Base-by-base conservation (phyloP, 1,284 basidiomycete species). In the Microbotryum scabiosae region DNA sequence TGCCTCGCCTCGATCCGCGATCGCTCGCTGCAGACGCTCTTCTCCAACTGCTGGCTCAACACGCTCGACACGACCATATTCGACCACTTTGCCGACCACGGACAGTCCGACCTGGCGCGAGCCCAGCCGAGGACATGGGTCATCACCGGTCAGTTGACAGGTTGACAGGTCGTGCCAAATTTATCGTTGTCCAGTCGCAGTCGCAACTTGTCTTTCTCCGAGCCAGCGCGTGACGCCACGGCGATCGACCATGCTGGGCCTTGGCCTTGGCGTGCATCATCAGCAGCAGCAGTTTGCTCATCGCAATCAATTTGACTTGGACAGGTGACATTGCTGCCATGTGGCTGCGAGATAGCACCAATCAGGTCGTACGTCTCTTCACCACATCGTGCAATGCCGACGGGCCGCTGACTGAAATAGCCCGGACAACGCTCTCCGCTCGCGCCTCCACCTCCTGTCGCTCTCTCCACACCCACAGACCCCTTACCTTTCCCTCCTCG, bases 1-100 rank as follows among this genome's bases (percentile, higher is more conserved):
- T 41, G 36, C 16, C 36, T 41, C 36, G 36, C 36, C 36, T 41
- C 36, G 55, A 56, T 56, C 26, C 10, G 30, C 21, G 45, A 56
- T 18, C 20, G 10, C 2, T 18, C 26, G 16, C 30, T 49, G 20
- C 16, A 18, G 28, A 16, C 16, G 16, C 18, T 57, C 47, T 57
- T 57, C 43, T 23, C 36, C 3, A 51, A 57, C 5, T 41, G 48
- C 36, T 57, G 56, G 56, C 26, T 41, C 25, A 46, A 28, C 21
- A 59, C 57, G 2, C 32, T 54, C 16, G 57, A 54, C 57, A 59
- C 57, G 12, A 59, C 57, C 21, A 36, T 59, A 6, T 59, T 32
- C 20, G 26, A 20, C 18, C 36, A 53, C 12, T 41, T 30, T 12
- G 36, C 26, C 30, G 51, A 59, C 21, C 7, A 25, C 1, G 16